phyloP scores from a whole-genome alignment of 2,329 filamentous ascomycete species.

The Fusarium begoniae region DNA sequence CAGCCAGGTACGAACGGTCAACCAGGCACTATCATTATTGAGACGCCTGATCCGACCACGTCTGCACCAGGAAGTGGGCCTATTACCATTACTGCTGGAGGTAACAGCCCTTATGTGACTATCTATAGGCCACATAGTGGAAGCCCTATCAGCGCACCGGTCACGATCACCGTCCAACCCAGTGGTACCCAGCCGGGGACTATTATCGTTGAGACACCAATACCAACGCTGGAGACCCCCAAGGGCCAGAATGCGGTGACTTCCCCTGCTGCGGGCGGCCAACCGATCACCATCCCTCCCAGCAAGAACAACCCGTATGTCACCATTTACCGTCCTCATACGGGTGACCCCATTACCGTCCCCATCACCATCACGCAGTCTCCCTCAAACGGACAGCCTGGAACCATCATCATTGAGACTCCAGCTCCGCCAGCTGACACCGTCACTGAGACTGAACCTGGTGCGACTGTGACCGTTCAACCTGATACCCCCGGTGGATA shows the following conservation, averaged over 20 bases:
- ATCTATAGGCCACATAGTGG: slow-evolving; percentile 23
- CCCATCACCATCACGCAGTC: slow-evolving; percentile 30
- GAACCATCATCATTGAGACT: slow-evolving; percentile 30
- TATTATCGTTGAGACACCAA: slow-evolving; percentile 26
- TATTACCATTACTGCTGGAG: slow-evolving; percentile 21
- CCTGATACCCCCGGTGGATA: slow-evolving; percentile 8
- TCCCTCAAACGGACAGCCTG: slow-evolving; percentile 24
- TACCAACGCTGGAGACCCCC: slow-evolving; percentile 13
- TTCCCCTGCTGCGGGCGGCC: background rate
- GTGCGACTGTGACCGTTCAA: slow-evolving; percentile 15
- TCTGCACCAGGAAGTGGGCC: slow-evolving; percentile 10
- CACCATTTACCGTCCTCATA: slow-evolving; percentile 24
- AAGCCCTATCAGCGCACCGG: slow-evolving; percentile 1
- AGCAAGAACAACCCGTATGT: slow-evolving; percentile 25
- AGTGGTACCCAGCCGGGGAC: slow-evolving; percentile 15
- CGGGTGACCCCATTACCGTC: slow-evolving; percentile 24
- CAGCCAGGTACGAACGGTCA: slow-evolving; percentile 14
- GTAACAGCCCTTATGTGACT: slow-evolving; percentile 14
- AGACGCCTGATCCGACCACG: slow-evolving; percentile 20
- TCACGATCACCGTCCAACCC: slow-evolving; percentile 15
- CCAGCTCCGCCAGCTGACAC: slow-evolving; percentile 5
- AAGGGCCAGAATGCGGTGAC: slow-evolving; percentile 20
- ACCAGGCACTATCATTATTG: slow-evolving; percentile 27
- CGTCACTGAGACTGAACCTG: slow-evolving; percentile 3
- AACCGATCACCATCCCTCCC: slow-evolving; percentile 25